Evolutionary conservation across 768 basidiomycete species (phyloP), one percentile per base, ranked within the genome.

Genomic region (Piloderma croceum): DNA sequence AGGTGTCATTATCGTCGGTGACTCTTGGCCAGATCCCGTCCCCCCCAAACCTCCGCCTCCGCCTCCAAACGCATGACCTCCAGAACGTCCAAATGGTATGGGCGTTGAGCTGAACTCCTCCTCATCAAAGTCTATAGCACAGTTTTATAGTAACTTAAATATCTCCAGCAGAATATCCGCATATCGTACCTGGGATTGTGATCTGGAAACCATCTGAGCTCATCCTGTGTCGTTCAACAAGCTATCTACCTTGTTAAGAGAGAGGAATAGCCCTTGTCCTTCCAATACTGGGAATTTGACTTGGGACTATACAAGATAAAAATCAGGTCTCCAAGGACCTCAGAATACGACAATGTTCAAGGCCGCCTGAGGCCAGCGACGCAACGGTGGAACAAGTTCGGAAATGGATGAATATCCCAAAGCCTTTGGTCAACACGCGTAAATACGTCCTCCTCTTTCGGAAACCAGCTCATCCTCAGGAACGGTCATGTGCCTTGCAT

Each of bases 11-110:
- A 73, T 58, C 9, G 73, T 77, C 7, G 87, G 85, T 15, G 85
- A 88, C 49, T 86, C 83, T 44, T 69, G 69, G 7, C 77, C 81
- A 22, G 76, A 70, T 35, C 52, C 52, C 6, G 49, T 44, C 31
- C 51, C 48, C 11, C 52, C 52, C 24, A 35, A 31, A 20, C 31
- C 31, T 39, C 59, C 62, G 24, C 66, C 66, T 36, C 73, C 71
- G 54, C 65, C 66, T 15, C 73, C 71, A 55, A 74, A 71, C 27
- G 59, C 64, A 46, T 58, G 48, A 11, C 58, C 63, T 36, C 63
- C 74, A 38, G 73, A 59, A 23, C 84, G 78, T 40, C 83, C 82
- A 62, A 90, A 89, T 2, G 84, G 79, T 39, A 76, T 77, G 17
- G 74, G 66, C 15, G 84, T 77, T 3, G 74, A 69, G 36, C 72